A percentile compares a stretch with the other conserved stretches of the same genome.
phyloP scores from a whole-genome alignment of 2,329 filamentous ascomycete species.

The Talaromyces sp. region DNA sequence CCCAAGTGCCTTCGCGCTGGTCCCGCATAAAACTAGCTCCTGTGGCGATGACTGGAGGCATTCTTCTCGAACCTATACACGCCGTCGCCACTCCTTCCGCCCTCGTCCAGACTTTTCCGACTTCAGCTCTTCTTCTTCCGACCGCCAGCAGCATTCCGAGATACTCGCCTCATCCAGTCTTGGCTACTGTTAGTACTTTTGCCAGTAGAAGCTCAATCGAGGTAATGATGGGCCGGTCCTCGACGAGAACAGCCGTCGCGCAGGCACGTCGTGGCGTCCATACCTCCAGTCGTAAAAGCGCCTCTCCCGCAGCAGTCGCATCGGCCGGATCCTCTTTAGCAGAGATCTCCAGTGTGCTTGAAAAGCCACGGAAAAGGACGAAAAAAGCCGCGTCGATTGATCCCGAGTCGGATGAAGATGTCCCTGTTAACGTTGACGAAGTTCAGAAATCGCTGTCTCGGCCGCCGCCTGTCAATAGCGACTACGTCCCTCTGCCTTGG shows the following conservation, averaged over 20 bases:
- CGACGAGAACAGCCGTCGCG: constrained; percentile 5
- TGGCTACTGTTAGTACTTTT: neutral
- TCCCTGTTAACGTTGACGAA: constrained; percentile 50
- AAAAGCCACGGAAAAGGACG: constrained; percentile 12
- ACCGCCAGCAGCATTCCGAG: neutral
- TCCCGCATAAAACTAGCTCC: neutral
- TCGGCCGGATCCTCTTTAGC: constrained; percentile 14
- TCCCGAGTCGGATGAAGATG: constrained; percentile 50
- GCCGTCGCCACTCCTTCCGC: neutral
- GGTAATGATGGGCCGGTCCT: constrained; percentile 7
- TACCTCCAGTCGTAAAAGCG: neutral
- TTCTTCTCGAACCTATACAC: constrained; percentile 2
- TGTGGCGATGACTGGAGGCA: constrained; percentile 8
- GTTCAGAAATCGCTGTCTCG: constrained; percentile 54
- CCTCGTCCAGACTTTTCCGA: neutral
- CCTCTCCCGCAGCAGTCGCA: neutral
- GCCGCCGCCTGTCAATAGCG: constrained; percentile 74
- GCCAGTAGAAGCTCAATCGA: neutral
- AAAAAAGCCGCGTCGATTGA: constrained; percentile 30
- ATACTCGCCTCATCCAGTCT: neutral
- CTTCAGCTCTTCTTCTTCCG: neutral
- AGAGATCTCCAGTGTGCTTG: constrained; percentile 24
- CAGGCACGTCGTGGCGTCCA: constrained; percentile 8
- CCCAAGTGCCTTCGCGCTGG: constrained; percentile 9
- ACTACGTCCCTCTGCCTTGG: constrained; percentile 81